A percentile compares a stretch with the other conserved stretches of the same genome.
phyloP scores from a whole-genome alignment of 805 yeast species.

The Spathaspora arborariae region DNA sequence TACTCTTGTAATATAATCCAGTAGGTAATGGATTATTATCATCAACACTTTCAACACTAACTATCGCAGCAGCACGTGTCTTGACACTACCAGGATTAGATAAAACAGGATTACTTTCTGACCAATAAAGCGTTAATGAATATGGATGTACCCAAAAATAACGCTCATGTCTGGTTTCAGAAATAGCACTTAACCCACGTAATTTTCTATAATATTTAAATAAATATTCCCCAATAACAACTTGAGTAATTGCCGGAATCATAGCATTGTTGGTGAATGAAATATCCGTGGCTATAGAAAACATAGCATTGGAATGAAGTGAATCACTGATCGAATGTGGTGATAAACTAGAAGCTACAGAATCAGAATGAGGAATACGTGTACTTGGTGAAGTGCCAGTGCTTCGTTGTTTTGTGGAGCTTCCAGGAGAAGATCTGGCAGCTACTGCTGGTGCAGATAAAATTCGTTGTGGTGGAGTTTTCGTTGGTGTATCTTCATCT shows the following conservation, averaged over 20 bases:
- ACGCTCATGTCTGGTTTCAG: conserved; percentile 83
- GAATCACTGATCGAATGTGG: conserved; percentile 31
- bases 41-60: conserved; percentile 71
- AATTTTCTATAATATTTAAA: conserved; percentile 79
- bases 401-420: no score
- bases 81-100: conserved; percentile 61
- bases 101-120: conserved; percentile 70
- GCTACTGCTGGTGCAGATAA: background rate
- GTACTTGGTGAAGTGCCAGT: background rate
- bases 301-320: conserved; percentile 26
- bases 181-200: conserved; percentile 69
- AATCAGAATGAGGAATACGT: conserved; percentile 15
- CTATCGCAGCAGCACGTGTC: conserved; percentile 77
- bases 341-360: conserved; percentile 28
- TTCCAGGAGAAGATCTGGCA: background rate
- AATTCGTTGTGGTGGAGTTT: background rate
- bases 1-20: conserved; percentile 82
- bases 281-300: conserved; percentile 56
- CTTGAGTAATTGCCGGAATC: conserved; percentile 85
- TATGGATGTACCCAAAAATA: conserved; percentile 98
- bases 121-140: conserved; percentile 88
- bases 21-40: conserved; percentile 88
- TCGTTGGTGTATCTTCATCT: conserved; percentile 9
- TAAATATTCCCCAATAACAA: conserved; percentile 87
- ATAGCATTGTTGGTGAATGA: conserved; percentile 66